A percentile compares a stretch with the other conserved stretches of the same genome.
Evolutionary conservation across 2,329 filamentous ascomycete species (phyloP).

Genomic region (Ascochyta fabae): DNA sequence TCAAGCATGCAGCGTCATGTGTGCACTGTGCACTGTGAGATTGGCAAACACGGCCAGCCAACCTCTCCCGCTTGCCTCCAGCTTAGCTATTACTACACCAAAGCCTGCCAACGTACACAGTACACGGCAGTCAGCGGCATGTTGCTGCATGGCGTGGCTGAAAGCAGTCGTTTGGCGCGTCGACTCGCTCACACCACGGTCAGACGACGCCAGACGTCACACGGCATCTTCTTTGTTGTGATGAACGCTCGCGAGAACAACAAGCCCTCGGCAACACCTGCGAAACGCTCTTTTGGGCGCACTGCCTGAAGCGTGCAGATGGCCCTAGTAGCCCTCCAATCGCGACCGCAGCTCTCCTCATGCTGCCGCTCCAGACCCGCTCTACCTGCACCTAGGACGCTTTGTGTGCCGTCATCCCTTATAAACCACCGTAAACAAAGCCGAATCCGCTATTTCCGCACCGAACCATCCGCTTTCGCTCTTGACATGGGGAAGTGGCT

Average conservation of each 20-base stretch:
- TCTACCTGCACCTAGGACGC: slow-evolving; percentile 5
- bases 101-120: neutral
- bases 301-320: slow-evolving; percentile 11
- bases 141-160: slow-evolving; percentile 14
- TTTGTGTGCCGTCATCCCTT: slow-evolving; percentile 4
- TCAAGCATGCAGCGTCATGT: neutral
- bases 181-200: slow-evolving; percentile 13
- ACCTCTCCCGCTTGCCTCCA: neutral
- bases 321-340: slow-evolving; percentile 10
- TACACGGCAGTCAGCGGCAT: slow-evolving; percentile 10
- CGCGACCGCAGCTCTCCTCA: slow-evolving; percentile 3
- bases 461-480: slow-evolving; percentile 11
- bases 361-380: slow-evolving; percentile 9
- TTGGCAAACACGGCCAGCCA: too few species aligned
- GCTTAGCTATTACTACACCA: neutral
- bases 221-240: slow-evolving; percentile 15
- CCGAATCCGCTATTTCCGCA: slow-evolving; percentile 12
- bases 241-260: slow-evolving; percentile 5
- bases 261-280: slow-evolving; percentile 11
- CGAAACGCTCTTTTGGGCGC: slow-evolving; percentile 9
- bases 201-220: slow-evolving; percentile 16
- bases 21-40: neutral
- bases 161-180: neutral
- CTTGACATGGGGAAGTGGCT: slow-evolving; percentile 15
- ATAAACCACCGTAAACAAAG: slow-evolving; percentile 4